These are phyloP conservation scores for Deuterostichococcus epilithicus DNA, from an alignment of 139 green algal genomes.

Conservation along the genomic window DNA sequence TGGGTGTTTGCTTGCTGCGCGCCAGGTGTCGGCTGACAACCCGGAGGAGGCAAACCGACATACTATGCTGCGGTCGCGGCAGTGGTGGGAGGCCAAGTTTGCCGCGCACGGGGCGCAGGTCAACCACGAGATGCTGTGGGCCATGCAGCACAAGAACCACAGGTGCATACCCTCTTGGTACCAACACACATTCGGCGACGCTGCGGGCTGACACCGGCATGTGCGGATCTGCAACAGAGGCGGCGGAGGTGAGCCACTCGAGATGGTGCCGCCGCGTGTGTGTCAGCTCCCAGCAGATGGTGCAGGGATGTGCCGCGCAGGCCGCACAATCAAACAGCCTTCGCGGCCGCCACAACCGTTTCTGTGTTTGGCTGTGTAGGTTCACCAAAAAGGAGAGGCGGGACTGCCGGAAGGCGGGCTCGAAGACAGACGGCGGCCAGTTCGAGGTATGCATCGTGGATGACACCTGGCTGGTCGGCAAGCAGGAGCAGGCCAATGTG, in stretches of 20 bases:
- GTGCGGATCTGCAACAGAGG: too few relatives aligned
- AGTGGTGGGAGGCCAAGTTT: slow-evolving; percentile 42
- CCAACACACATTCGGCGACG: too few relatives aligned
- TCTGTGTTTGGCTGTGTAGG: neutral
- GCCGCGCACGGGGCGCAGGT: slow-evolving; percentile 28
- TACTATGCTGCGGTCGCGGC: slow-evolving; percentile 37
- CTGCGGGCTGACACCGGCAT: too few relatives aligned
- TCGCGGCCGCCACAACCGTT: too few relatives aligned
- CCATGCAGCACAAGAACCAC: slow-evolving; percentile 28
- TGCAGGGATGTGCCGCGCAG: too few relatives aligned
- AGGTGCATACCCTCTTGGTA: neutral
- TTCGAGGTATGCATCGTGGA: slow-evolving; percentile 47
- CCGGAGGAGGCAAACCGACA: slow-evolving; percentile 36
- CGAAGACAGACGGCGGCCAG: slow-evolving; percentile 24
- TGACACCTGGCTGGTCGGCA: slow-evolving; percentile 41
- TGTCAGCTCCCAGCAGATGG: too few relatives aligned
- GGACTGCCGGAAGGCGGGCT: slow-evolving; percentile 36
- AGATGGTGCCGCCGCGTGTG: too few relatives aligned
- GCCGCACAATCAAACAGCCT: too few relatives aligned
- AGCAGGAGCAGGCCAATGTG: slow-evolving; percentile 40
- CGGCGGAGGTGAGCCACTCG: too few relatives aligned
- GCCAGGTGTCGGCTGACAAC: slow-evolving; percentile 27
- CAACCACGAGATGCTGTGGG: slow-evolving; percentile 40
- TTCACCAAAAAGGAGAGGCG: slow-evolving; percentile 20
- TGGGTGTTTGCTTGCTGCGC: neutral